Base-by-base conservation (phyloP, 179 eudicot genomes). In the Corrigiola litoralis region DNA sequence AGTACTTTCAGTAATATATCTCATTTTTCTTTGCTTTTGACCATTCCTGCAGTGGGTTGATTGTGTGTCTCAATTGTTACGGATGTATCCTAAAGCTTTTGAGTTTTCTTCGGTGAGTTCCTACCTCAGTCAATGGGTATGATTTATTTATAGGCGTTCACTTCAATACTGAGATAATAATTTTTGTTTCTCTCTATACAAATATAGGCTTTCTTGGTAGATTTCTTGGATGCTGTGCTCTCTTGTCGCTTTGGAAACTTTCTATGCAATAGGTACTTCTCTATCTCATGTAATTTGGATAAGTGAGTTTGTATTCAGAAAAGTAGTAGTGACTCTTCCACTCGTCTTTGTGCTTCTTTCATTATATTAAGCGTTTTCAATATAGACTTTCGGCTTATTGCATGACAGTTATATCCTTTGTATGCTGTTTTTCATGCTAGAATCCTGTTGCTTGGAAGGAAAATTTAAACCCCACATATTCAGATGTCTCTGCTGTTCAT, bases 221-320 rank as follows among this genome's bases (percentile, higher is more conserved):
- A 95, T 79, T 84, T 95, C 51, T 55, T 95, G 85, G 99, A 95
- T 56, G 70, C 71, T 67, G 81, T 85, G 78, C 89, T 88, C 58
- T 91, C 99, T 36, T 91, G 92, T 71, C 97, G 96, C 67, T 95
- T 95, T 60, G 97, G 92, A 28, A 95, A 95, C 83, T 95, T 95
- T 80, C 80, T 95, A 68, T 95, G 99, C 83, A 95, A 95, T 74
- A 88, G 95, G 99, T 95, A 82, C 36, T 29, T 44, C 61, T 61
- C 61, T 27, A 20, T 56, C 66, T 59, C 45, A 51, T 52, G 33
- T 16, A 34, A 20, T 41, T 34, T 23, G 29, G 28, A 13, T 25
- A 18, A 36, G 3, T 66, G 34, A 59, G 47, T 3, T 63, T 61
- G 37, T 38, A 37, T n/a, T n/a, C n/a, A n/a, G n/a, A n/a, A n/a